Percentiles rank a stretch among this genome's conserved stretches.
These are phyloP conservation scores for Lachnellula occidentalis DNA, from an alignment of 2,329 filamentous ascomycete genomes.

Conservation along the genomic window DNA sequence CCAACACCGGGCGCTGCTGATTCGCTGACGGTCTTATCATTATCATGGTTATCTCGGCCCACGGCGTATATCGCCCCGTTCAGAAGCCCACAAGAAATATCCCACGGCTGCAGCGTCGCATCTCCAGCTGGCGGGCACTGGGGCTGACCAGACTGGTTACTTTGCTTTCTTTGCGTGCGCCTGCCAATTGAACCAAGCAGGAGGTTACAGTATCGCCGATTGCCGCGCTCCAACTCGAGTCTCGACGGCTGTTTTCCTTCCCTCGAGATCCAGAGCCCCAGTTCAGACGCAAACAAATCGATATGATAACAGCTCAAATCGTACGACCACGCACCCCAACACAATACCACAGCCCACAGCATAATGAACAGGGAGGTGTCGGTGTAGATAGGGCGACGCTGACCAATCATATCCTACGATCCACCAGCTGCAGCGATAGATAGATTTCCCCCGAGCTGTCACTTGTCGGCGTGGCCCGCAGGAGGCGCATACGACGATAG, in stretches of 20 bases:
- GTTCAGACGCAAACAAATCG: not conserved
- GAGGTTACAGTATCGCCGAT: too few relatives aligned
- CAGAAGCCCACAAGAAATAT: not conserved
- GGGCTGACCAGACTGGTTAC: not conserved
- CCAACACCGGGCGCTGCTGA: not conserved
- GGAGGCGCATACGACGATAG: not conserved
- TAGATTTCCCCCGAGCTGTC: not conserved
- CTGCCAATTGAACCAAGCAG: not conserved
- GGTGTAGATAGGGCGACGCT: too few relatives aligned
- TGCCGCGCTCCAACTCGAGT: too few relatives aligned
- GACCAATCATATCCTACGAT: too few relatives aligned
- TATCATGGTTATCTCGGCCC: slow-evolving; percentile 11
- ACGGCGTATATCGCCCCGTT: slow-evolving; percentile 1
- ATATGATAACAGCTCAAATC: too few relatives aligned
- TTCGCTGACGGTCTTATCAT: slow-evolving; percentile 23
- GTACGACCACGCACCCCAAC: too few relatives aligned
- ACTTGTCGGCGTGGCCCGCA: not conserved
- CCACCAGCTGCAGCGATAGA: too few relatives aligned
- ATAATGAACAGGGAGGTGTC: too few relatives aligned
- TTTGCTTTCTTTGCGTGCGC: not conserved
- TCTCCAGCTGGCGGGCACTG: not conserved
- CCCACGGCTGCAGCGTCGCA: slow-evolving; percentile 1
- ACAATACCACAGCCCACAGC: too few relatives aligned
- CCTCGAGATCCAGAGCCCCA: not conserved
- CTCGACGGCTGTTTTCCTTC: too few relatives aligned